These are phyloP conservation scores for Eleusine indica DNA, from an alignment of 176 grass and related monocot genomes.

Conservation along the genomic window DNA sequence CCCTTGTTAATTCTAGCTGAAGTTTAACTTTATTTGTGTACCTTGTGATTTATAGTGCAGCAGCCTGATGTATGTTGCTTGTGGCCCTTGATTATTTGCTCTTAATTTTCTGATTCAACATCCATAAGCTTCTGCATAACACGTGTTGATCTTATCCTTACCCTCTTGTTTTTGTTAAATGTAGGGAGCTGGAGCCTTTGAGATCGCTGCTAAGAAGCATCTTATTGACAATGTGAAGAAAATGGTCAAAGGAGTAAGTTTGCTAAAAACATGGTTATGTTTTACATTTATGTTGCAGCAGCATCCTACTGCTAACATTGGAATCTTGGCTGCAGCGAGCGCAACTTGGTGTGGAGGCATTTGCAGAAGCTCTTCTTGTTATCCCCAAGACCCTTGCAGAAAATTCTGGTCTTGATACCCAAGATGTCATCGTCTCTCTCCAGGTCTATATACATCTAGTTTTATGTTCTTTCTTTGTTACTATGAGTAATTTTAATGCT, in stretches of 20 bases:
- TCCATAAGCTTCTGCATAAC: background rate
- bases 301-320: background rate
- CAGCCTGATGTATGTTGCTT: background rate
- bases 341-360: conserved; percentile 92
- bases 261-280: background rate
- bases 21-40: background rate
- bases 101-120: background rate
- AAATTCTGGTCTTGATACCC: conserved; percentile 94
- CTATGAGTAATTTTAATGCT: background rate
- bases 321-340: conserved; percentile 63
- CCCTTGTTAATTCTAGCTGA: background rate
- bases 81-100: background rate
- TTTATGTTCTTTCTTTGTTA: background rate
- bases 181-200: conserved; percentile 93
- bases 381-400: conserved; percentile 92
- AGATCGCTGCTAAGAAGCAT: conserved; percentile 95
- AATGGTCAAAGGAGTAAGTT: conserved; percentile 89
- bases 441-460: conserved; percentile 44
- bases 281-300: background rate
- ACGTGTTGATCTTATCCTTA: background rate
- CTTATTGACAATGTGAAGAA: conserved; percentile 89
- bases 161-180: conserved; percentile 9
- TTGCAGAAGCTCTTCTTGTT: conserved; percentile 97
- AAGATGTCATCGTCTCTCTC: conserved; percentile 79
- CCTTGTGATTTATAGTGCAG: too few relatives aligned